These are phyloP conservation scores for Trichosanthes cucumerina DNA, from an alignment of 306 rosid species.

Conservation along the genomic window DNA sequence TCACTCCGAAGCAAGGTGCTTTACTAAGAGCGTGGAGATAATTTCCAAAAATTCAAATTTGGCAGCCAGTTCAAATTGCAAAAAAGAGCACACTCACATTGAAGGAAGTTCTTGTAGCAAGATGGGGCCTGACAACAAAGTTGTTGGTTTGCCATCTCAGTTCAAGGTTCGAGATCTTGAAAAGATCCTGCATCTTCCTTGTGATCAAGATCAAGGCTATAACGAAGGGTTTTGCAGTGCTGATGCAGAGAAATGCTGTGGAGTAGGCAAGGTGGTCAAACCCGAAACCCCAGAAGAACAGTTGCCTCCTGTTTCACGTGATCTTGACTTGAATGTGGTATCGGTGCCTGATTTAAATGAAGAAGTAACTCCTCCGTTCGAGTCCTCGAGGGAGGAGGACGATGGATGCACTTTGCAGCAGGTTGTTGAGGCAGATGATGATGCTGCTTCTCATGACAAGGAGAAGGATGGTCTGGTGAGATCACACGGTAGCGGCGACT, in stretches of 20 bases:
- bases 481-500: slow-evolving; percentile 90
- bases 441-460: slow-evolving; percentile 77
- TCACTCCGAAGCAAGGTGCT: slow-evolving; percentile 96
- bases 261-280: slow-evolving; percentile 34
- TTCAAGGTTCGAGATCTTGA: slow-evolving; percentile 96
- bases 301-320: slow-evolving; percentile 49
- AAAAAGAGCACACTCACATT: slow-evolving; percentile 29
- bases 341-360: slow-evolving; percentile 94
- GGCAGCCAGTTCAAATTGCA: slow-evolving; percentile 23
- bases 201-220: slow-evolving; percentile 78
- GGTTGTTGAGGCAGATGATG: slow-evolving; percentile 84
- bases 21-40: slow-evolving; percentile 84
- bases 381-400: slow-evolving; percentile 86
- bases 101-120: slow-evolving; percentile 47
- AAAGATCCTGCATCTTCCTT: slow-evolving; percentile 59
- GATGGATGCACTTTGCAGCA: slow-evolving; percentile 88
- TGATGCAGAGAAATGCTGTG: slow-evolving; percentile 60
- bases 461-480: slow-evolving; percentile 61
- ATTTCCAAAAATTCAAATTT: slow-evolving; percentile 40
- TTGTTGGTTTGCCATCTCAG: slow-evolving; percentile 37
- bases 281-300: slow-evolving; percentile 49
- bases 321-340: slow-evolving; percentile 81
- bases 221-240: slow-evolving; percentile 68
- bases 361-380: slow-evolving; percentile 91
- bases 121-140: slow-evolving; percentile 39